A percentile compares a stretch with the other conserved stretches of the same genome.
phyloP scores from a whole-genome alignment of 148 eudicot genomes.

The Chenopodium formosanum region DNA sequence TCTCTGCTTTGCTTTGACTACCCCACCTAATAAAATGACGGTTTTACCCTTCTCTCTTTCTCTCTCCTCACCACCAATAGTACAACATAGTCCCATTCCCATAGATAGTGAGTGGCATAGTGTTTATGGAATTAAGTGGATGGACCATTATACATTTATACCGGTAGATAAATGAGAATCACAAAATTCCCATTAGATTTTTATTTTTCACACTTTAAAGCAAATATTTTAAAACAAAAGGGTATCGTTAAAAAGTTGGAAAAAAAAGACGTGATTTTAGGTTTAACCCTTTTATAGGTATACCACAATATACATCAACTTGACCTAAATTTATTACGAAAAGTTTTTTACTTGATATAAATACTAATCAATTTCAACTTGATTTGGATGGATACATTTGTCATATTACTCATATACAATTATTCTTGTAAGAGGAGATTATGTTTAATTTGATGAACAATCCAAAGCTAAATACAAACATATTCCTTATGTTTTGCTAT shows the following conservation, averaged over 20 bases:
- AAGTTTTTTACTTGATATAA: too few species aligned
- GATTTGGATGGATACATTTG: too few species aligned
- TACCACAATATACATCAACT: too few species aligned
- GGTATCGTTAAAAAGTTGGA: constrained; percentile 3
- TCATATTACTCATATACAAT: too few species aligned
- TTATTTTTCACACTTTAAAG: constrained; percentile 9
- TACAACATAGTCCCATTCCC: background rate
- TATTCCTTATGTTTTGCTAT: too few species aligned
- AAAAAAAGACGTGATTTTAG: too few species aligned
- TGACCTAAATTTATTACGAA: too few species aligned
- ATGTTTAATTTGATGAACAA: too few species aligned
- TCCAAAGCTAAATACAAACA: too few species aligned
- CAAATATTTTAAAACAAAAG: background rate
- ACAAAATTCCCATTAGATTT: background rate
- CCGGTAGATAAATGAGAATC: constrained; percentile 10
- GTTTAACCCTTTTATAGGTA: too few species aligned
- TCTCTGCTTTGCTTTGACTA: constrained; percentile 18
- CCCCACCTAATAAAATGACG: background rate
- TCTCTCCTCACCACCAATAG: background rate
- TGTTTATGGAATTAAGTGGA: background rate
- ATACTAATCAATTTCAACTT: too few species aligned
- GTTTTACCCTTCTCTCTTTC: constrained; percentile 1
- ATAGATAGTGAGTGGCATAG: constrained; percentile 1
- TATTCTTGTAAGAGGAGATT: too few species aligned
- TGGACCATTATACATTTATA: constrained; percentile 9